Conservation (phyloP, 495 filamentous ascomycete species). For the Parachaetomium inaequale region DNA sequence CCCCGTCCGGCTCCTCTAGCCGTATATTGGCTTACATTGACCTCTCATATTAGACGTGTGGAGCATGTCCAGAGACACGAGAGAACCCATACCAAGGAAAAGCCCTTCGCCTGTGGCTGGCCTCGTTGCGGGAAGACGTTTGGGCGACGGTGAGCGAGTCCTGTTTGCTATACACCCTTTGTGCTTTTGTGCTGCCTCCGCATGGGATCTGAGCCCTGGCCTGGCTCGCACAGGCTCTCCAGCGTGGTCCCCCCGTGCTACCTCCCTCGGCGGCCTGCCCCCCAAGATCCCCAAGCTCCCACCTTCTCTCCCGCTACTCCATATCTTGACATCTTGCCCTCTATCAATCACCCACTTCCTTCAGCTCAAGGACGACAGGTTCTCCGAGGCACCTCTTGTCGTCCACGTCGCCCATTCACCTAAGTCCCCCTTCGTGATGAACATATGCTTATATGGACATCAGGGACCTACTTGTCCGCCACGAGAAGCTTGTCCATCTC, state of each 20-base stretch:
- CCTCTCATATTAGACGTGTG: slow-evolving; percentile 50
- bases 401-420: slow-evolving; percentile 1
- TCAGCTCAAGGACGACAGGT: background rate
- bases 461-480: slow-evolving; percentile 68
- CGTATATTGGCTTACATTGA: slow-evolving; percentile 42
- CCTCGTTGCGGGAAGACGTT: slow-evolving; percentile 55
- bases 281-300: slow-evolving; percentile 8
- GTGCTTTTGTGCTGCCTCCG: slow-evolving; percentile 8
- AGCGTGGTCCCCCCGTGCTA: background rate
- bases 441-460: slow-evolving; percentile 53
- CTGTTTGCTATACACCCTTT: background rate
- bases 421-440: slow-evolving; percentile 15
- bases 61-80: slow-evolving; percentile 61
- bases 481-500: slow-evolving; percentile 70
- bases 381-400: slow-evolving; percentile 7
- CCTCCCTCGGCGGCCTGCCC: background rate
- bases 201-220: slow-evolving; percentile 6
- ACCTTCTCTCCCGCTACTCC: slow-evolving; percentile 4
- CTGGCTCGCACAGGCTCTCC: slow-evolving; percentile 8
- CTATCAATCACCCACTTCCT: slow-evolving; percentile 16
- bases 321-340: background rate
- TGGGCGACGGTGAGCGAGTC: slow-evolving; percentile 49
- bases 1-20: slow-evolving; percentile 27
- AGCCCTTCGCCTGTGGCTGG: slow-evolving; percentile 54
- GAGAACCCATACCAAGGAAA: slow-evolving; percentile 59